Evolutionary conservation across 2,329 filamentous ascomycete genomes (phyloP), one percentile per base, ranked within the genome.

Genomic region (Didymosphaeria variabile): DNA sequence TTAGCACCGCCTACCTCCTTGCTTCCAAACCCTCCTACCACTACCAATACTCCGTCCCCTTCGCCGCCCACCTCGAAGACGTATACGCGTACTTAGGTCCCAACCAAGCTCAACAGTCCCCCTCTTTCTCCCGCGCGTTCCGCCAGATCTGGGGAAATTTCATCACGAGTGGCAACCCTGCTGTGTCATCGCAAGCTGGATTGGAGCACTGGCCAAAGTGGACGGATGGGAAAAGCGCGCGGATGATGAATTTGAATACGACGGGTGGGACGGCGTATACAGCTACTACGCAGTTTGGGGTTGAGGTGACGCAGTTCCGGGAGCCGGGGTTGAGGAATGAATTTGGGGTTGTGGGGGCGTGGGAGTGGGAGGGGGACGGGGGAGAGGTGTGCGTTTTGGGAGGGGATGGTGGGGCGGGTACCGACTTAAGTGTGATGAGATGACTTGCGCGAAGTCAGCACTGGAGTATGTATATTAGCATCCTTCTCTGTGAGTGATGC

Each of bases 1-100:
- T 87, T 58, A 81, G 82, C 2, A 77, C 82, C 38, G 84, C 83
- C 3, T 87, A 69, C 61, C 60, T 58, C 19, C 42, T n/a, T 12
- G 15, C 36, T 12, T 40, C 36, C 45, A 19, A 26, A 3, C 59
- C 59, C 3, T 50, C 58, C 4, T 66, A 60, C 58, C 64, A 70
- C 26, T 72, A 72, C 55, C 68, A 73, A 53, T 73, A 70, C 55
- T 58, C 53, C 13, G 46, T 63, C 52, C 61, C 63, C 7, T 55
- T 58, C 36, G 57, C 54, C 17, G 44, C 51, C 15, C 63, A 65
- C 55, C 54, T 51, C 29, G 44, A 53, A 32, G 63, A 63, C 34
- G 57, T 55, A 2, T 19, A 55, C 31, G 49, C n/a, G 46, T 63
- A 65, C 52, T 60, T 65, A 34, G 60, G 57, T 12, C 60, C 60